These are phyloP conservation scores for Boletus reticulatus DNA, from an alignment of 768 basidiomycete species.

Conservation along the genomic window DNA sequence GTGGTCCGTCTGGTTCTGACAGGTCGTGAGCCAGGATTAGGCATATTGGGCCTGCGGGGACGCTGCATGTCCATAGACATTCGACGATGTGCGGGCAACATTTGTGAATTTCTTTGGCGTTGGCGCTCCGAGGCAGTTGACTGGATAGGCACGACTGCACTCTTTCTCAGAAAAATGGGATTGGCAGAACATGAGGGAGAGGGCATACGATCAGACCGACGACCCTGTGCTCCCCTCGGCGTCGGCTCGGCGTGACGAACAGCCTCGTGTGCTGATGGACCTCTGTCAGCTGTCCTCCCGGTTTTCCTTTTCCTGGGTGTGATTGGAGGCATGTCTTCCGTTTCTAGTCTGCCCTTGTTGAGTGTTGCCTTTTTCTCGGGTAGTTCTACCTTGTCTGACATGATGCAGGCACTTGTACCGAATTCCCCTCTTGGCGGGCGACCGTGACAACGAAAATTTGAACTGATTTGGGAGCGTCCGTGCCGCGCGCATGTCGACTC, in stretches of 20 bases:
- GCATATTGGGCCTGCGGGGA: constrained; percentile 19
- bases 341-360: constrained; percentile 14
- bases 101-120: constrained; percentile 23
- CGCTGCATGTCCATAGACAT: constrained; percentile 26
- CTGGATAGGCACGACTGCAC: constrained; percentile 21
- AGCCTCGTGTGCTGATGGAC: constrained; percentile 10
- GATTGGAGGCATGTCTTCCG: constrained; percentile 12
- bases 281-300: constrained; percentile 12
- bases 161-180: constrained; percentile 7
- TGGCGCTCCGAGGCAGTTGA: constrained; percentile 24
- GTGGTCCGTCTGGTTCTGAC: constrained; percentile 22
- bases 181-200: not conserved
- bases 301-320: constrained; percentile 30
- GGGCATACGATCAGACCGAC: constrained; percentile 28
- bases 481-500: constrained; percentile 10
- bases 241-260: constrained; percentile 15
- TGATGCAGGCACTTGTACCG: constrained; percentile 12
- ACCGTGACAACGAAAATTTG: constrained; percentile 12
- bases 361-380: constrained; percentile 23
- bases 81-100: constrained; percentile 23
- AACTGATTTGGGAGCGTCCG: constrained; percentile 29
- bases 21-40: constrained; percentile 22
- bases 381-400: constrained; percentile 27
- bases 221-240: constrained; percentile 21
- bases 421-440: constrained; percentile 8